A percentile compares a stretch with the other conserved stretches of the same genome.
Evolutionary conservation across 2,329 filamentous ascomycete genomes (phyloP).

Genomic region (Talaromyces sp.): DNA sequence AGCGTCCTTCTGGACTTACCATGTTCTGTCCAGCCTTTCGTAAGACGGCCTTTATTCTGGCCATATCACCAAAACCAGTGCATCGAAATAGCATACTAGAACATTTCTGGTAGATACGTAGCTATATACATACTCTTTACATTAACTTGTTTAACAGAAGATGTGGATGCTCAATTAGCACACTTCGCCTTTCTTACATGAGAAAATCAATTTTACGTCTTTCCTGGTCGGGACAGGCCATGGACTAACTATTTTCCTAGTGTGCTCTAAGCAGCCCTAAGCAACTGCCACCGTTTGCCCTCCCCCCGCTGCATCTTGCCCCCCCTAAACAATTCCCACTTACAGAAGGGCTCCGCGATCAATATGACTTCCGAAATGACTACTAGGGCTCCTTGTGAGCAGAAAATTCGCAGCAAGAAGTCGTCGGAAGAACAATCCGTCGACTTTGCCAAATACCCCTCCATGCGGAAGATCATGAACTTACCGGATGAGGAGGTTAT

Average conservation of each 20-base stretch:
- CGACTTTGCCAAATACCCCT: constrained; percentile 9
- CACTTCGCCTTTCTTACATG: not conserved
- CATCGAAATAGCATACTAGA: too few species aligned
- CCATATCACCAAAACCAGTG: too few species aligned
- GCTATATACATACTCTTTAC: too few species aligned
- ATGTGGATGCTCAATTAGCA: too few species aligned
- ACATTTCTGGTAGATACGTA: too few species aligned
- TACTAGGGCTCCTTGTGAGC: not conserved
- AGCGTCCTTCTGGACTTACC: too few species aligned
- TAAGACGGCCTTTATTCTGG: too few species aligned
- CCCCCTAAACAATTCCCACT: not conserved
- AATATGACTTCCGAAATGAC: not conserved
- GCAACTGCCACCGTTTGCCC: not conserved
- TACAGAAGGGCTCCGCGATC: not conserved
- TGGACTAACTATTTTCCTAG: not conserved
- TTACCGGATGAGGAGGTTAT: too few species aligned
- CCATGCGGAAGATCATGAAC: not conserved
- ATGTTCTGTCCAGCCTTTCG: too few species aligned
- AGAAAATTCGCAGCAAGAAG: not conserved
- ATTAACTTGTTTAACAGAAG: too few species aligned
- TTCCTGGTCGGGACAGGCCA: not conserved
- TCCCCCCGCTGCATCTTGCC: not conserved
- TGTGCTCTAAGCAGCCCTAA: not conserved
- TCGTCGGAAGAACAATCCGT: not conserved
- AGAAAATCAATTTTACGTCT: not conserved